Conservation (phyloP, 1,284 basidiomycete genomes). For the Paramarasmius palmivorus region DNA sequence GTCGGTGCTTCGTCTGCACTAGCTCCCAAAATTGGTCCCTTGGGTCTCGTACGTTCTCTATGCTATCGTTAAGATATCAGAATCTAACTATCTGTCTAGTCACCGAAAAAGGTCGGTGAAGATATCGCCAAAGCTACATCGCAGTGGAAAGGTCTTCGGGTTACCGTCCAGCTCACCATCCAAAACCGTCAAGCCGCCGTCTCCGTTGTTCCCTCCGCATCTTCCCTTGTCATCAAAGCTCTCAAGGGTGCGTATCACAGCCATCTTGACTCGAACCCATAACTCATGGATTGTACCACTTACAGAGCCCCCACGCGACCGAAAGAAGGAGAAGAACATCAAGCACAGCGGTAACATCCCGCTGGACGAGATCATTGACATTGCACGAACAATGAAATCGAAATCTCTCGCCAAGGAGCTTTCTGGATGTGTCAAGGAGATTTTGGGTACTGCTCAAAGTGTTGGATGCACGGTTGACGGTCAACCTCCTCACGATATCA, state of each 20-base stretch:
- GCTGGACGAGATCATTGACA: conserved; percentile 94
- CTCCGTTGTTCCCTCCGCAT: conserved; percentile 96
- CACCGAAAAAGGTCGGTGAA: conserved; percentile 99
- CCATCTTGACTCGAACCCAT: neutral
- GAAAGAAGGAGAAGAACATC: conserved; percentile 99
- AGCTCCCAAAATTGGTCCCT: conserved; percentile 99
- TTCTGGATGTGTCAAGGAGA: conserved; percentile 91
- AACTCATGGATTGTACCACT: neutral
- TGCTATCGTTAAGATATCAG: conserved; percentile 9
- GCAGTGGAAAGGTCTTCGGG: conserved; percentile 99
- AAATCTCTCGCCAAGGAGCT: conserved; percentile 96
- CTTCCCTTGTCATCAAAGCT: conserved; percentile 97
- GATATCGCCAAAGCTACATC: conserved; percentile 99
- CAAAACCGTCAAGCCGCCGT: conserved; percentile 99
- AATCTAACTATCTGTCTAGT: conserved; percentile 49
- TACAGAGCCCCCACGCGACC: conserved; percentile 95
- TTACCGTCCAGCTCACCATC: conserved; percentile 98
- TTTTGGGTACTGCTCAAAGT: conserved; percentile 90
- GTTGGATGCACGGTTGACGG: conserved; percentile 98
- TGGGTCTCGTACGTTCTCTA: conserved; percentile 85
- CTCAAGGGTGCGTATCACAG: conserved; percentile 83
- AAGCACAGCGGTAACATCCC: conserved; percentile 96
- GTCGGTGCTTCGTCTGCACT: conserved; percentile 98
- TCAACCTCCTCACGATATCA: conserved; percentile 91
- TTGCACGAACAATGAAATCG: conserved; percentile 94